A percentile compares a stretch with the other conserved stretches of the same genome.
phyloP scores from a whole-genome alignment of 495 filamentous ascomycete species.

The Talaromyces adpressus region DNA sequence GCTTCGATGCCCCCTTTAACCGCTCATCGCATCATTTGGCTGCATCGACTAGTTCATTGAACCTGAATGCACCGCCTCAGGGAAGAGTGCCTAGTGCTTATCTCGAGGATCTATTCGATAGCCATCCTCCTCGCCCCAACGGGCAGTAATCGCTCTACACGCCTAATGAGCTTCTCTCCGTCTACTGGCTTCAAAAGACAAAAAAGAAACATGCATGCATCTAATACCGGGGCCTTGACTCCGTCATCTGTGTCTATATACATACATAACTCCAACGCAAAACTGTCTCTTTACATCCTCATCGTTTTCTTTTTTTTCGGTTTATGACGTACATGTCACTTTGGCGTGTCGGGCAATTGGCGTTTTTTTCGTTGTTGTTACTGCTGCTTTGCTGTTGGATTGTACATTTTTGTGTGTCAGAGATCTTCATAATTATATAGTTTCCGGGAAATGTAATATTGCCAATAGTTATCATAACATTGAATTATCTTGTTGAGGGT shows the following conservation, averaged over 20 bases:
- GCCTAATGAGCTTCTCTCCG: background rate
- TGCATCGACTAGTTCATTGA: conserved; percentile 63
- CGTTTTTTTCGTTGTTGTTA: background rate
- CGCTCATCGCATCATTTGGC: conserved; percentile 24
- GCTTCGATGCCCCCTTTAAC: conserved; percentile 23
- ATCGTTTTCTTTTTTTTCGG: background rate
- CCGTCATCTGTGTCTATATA: background rate
- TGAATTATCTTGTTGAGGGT: background rate
- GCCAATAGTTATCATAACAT: background rate
- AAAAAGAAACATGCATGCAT: background rate
- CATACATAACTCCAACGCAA: background rate
- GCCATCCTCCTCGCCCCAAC: conserved; percentile 25
- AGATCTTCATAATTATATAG: background rate
- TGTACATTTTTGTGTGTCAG: background rate
- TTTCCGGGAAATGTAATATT: background rate
- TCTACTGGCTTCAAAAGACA: background rate
- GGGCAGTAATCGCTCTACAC: background rate
- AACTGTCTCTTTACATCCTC: background rate
- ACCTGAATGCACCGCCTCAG: conserved; percentile 57
- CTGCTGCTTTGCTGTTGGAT: background rate
- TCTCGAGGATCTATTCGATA: conserved; percentile 86
- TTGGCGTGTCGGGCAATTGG: background rate
- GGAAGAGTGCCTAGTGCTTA: conserved; percentile 85
- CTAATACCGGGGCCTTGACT: background rate
- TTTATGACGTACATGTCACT: background rate